Percentiles rank a stretch among this genome's conserved stretches.
These are phyloP conservation scores for Fusarium nelsonii DNA, from an alignment of 2,329 filamentous ascomycete genomes.

Conservation along the genomic window DNA sequence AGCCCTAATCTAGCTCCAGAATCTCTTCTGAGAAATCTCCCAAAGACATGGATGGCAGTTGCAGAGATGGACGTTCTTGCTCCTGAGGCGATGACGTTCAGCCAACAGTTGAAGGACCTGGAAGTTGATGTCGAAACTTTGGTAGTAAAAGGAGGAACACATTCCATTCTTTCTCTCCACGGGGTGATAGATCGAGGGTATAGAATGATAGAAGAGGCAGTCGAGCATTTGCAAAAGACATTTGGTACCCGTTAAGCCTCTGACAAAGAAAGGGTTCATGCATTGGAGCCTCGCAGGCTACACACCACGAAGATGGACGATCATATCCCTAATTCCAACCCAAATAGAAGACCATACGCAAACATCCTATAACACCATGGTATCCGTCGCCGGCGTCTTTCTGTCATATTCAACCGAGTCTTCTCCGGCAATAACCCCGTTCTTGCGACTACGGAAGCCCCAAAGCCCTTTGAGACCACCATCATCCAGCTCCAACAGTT, in stretches of 20 bases:
- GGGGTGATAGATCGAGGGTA: slow-evolving; percentile 42
- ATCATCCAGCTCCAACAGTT: slow-evolving; percentile 46
- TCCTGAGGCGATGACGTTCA: slow-evolving; percentile 49
- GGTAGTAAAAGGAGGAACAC: slow-evolving; percentile 42
- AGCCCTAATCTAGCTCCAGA: slow-evolving; percentile 50
- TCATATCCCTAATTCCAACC: neutral
- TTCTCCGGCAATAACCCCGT: slow-evolving; percentile 11
- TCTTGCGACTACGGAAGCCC: slow-evolving; percentile 42
- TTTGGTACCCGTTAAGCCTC: slow-evolving; percentile 32
- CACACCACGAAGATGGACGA: neutral
- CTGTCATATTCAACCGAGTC: slow-evolving; percentile 28
- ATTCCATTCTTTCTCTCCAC: slow-evolving; percentile 47
- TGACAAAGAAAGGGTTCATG: no score
- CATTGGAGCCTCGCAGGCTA: neutral
- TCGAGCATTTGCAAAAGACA: slow-evolving; percentile 37
- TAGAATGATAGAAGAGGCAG: slow-evolving; percentile 43
- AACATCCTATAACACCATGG: slow-evolving; percentile 20
- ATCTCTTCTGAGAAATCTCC: slow-evolving; percentile 44
- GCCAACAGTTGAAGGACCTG: slow-evolving; percentile 43
- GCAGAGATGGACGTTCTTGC: slow-evolving; percentile 53
- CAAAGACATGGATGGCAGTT: slow-evolving; percentile 50
- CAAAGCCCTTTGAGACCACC: slow-evolving; percentile 48
- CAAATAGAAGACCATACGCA: neutral
- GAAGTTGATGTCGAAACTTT: slow-evolving; percentile 39
- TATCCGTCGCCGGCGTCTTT: slow-evolving; percentile 18